Base-by-base conservation (phyloP, 2,329 filamentous ascomycete species). In the Calonectria multiphialidica region DNA sequence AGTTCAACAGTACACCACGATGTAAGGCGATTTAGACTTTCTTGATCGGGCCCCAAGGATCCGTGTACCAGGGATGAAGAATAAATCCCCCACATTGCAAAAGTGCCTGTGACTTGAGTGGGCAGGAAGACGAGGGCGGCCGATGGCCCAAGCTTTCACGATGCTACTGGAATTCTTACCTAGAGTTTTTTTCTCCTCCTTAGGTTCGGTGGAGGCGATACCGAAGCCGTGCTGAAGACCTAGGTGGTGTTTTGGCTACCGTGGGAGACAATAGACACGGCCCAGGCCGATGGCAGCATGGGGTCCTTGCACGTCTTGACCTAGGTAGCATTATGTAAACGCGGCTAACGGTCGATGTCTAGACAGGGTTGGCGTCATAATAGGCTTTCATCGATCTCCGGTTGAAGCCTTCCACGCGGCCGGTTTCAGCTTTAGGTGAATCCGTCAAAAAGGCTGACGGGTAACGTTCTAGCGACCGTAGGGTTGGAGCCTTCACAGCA, bases 401-500 rank as follows among this genome's bases (percentile, higher is more conserved):
- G 66, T 73, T 73, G 67, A 70, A 70, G 66, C 62, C 72, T 72
- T 73, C 70, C 61, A 71, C 69, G 59, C 71, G 71, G 66, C 63
- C 72, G 71, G 78, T 79, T 79, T 80, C 78, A 79, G 72, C 50
- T 79, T 80, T 79, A 78, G 78, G 78, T 77, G 76, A 79, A 68
- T 70, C 70, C 72, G 47, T 70, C 67, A 66, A 68, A 59, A 68
- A 71, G 67, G 68, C 69, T 76, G 64, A 71, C 63, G 70, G 74
- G 71, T 66, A 59, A 63, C 63, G 65, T 72, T 65, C 75, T 47
- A 70, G 57, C 40, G 45, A 70, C 61, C 66, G 66, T 40, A 67
- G 63, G 57, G 37, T 70, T 63, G 50, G 55, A 66, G 68, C n/a
- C 15, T 59, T 59, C 21, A 59, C 33, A 55, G 40, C 55, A 50